A percentile compares a stretch with the other conserved stretches of the same genome.
These are phyloP conservation scores for Chlorociboria aeruginascens DNA, from an alignment of 495 filamentous ascomycete genomes.

Conservation along the genomic window DNA sequence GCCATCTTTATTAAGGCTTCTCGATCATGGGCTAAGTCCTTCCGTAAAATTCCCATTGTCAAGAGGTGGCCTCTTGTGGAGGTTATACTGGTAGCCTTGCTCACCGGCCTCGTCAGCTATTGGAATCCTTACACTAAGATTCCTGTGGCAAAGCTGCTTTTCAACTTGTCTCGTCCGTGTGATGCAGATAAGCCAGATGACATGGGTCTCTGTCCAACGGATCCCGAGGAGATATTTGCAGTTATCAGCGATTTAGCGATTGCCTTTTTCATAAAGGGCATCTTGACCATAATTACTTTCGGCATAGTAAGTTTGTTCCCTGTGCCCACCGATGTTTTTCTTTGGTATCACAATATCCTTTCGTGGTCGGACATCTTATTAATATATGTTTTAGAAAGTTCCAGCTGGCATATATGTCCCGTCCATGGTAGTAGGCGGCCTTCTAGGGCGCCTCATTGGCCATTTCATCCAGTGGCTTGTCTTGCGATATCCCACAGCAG, in stretches of 20 bases:
- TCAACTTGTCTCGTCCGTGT: conserved; percentile 84
- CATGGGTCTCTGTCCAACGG: conserved; percentile 63
- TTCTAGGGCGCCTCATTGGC: conserved; percentile 82
- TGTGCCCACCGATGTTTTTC: neutral
- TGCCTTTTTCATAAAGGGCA: conserved; percentile 81
- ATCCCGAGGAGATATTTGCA: conserved; percentile 58
- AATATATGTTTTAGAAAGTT: conserved; percentile 45
- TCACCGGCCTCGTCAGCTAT: conserved; percentile 77
- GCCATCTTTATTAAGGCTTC: conserved; percentile 97
- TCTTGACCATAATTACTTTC: conserved; percentile 81
- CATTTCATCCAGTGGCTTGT: conserved; percentile 78
- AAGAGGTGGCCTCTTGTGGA: conserved; percentile 79
- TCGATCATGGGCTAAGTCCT: conserved; percentile 74
- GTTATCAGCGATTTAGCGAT: conserved; percentile 56
- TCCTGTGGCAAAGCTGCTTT: conserved; percentile 79
- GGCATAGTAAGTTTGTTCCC: conserved; percentile 43
- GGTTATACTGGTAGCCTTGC: conserved; percentile 72
- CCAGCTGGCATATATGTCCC: conserved; percentile 96
- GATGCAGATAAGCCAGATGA: conserved; percentile 44
- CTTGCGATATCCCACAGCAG: conserved; percentile 54
- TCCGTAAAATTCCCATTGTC: conserved; percentile 68
- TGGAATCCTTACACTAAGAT: conserved; percentile 90
- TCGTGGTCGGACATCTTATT: conserved; percentile 1
- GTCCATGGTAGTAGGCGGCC: conserved; percentile 93
- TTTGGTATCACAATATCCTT: neutral